Base-by-base conservation (phyloP, 768 basidiomycete species). In the Trametes sanguinea region DNA sequence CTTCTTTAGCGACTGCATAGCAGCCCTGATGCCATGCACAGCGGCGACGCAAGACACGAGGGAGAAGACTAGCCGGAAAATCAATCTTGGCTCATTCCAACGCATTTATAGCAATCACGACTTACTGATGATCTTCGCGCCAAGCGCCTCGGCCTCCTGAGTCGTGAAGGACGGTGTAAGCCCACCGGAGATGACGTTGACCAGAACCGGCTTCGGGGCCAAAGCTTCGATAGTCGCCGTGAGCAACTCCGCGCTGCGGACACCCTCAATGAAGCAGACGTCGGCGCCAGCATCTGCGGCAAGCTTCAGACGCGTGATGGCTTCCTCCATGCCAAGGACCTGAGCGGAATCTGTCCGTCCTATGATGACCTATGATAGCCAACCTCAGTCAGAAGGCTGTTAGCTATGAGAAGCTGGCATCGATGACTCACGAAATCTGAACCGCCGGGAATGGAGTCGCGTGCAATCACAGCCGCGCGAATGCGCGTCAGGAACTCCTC, bases 211-310 rank as follows among this genome's bases (percentile, higher is more conserved):
- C 66, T 87, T 90, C 4, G 89, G 89, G 5, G 85, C 83, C 32
- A 92, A 74, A 2, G 85, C 87, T 27, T 80, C 79, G 48, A 92
- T 85, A 9, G 89, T 89, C 1, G 77, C 77, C 58, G 81, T 78
- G 14, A 90, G 79, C 27, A 88, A 81, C 47, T 88, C 85, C 48
- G 85, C 80, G 2, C 83, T 87, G 72, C 84, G 84, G 32, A 90
- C 88, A 44, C 90, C 89, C 71, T 91, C 89, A 39, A 90, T 90
- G 74, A 92, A 92, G 72, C 88, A 90, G 11, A 89, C 88, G 68
- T 92, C 89, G 0, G 89, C 89, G 33, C 89, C 89, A 9, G 82
- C 86, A 60, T 86, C 86, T 0, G 87, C 82, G 8, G 89, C 89
- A 22, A 90, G 80, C 71, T 86, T 83, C 61, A 91, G 76, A 32